phyloP scores from a whole-genome alignment of 148 eudicot species.

The Rhododendron ferrugineum region DNA sequence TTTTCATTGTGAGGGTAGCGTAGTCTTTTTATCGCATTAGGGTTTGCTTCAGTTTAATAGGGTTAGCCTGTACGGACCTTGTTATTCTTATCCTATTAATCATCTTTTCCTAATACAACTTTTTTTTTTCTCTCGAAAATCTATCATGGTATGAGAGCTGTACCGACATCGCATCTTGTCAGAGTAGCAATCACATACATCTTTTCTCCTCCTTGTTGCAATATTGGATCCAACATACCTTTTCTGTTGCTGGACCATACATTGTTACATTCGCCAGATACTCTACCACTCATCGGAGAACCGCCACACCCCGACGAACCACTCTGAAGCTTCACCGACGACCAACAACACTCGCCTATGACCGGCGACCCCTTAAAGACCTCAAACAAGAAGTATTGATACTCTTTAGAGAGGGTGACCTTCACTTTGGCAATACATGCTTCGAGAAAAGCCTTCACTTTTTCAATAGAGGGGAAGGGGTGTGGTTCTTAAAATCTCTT shows the following conservation, averaged over 20 bases:
- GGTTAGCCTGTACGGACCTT: not conserved
- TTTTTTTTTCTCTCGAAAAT: not conserved
- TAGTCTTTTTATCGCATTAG: not conserved
- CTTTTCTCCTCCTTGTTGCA: not conserved
- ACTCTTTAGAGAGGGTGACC: not conserved
- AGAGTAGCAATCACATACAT: not conserved
- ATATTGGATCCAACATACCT: not conserved
- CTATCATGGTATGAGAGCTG: not conserved
- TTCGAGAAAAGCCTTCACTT: not conserved
- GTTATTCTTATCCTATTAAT: not conserved
- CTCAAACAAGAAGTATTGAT: not conserved
- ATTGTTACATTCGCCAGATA: not conserved
- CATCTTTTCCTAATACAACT: not conserved
- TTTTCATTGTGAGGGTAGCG: not conserved
- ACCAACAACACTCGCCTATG: not conserved
- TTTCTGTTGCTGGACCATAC: not conserved
- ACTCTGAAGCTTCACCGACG: not conserved
- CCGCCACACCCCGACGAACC: not conserved
- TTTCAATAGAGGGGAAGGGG: not conserved
- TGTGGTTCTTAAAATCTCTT: not conserved
- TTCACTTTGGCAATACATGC: not conserved
- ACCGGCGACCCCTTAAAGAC: not conserved
- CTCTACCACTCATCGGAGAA: not conserved
- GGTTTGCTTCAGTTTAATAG: not conserved
- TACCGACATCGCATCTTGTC: not conserved